Evolutionary conservation across 1,284 basidiomycete genomes (phyloP).

Genomic region (Inonotus hispidus): DNA sequence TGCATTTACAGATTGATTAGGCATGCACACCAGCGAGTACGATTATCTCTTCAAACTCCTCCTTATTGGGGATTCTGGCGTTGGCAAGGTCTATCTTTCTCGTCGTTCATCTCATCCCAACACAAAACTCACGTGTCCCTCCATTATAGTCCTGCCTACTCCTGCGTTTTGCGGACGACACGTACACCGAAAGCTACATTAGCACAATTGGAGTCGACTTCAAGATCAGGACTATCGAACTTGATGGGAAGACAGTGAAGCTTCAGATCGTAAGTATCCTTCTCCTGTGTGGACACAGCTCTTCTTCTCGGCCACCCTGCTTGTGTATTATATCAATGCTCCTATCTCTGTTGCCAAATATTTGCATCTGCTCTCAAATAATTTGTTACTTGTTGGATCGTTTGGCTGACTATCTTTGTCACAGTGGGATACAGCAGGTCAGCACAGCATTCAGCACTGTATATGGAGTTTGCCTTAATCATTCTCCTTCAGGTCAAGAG

Average conservation of each 20-base stretch:
- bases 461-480: not conserved
- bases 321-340: not conserved
- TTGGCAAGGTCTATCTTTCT: constrained; percentile 73
- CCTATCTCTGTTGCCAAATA: not conserved
- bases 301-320: constrained; percentile 13
- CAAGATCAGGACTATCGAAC: constrained; percentile 99
- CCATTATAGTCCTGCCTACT: constrained; percentile 86
- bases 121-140: constrained; percentile 2
- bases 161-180: constrained; percentile 98
- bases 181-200: constrained; percentile 99
- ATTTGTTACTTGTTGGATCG: not conserved
- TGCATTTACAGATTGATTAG: not conserved
- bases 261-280: constrained; percentile 87
- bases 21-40: constrained; percentile 55
- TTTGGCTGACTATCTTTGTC: constrained; percentile 10
- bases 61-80: constrained; percentile 91
- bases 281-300: constrained; percentile 16
- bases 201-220: constrained; percentile 99
- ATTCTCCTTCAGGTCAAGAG: constrained; percentile 67
- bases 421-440: constrained; percentile 95
- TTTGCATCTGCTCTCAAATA: not conserved
- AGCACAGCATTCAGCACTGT: constrained; percentile 21
- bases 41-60: constrained; percentile 98
- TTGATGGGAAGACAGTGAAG: constrained; percentile 99
- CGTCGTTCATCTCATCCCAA: constrained; percentile 7